Evolutionary conservation across 2,329 filamentous ascomycete species (phyloP).

Genomic region (Boeremia exigua): DNA sequence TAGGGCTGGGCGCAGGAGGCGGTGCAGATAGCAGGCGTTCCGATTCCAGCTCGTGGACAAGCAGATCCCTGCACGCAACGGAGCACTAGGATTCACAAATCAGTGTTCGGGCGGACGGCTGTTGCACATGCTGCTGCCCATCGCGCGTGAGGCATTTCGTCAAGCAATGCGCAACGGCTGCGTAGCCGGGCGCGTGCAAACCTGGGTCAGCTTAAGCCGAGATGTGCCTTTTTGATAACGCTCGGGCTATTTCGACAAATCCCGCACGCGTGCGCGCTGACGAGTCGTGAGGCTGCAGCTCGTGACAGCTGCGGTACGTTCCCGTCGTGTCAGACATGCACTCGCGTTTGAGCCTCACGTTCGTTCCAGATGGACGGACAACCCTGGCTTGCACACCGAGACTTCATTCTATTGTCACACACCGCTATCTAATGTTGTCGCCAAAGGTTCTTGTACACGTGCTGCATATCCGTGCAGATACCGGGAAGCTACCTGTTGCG

Average conservation of each 20-base stretch:
- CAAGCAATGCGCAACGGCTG: slow-evolving; percentile 3
- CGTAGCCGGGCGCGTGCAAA: background rate
- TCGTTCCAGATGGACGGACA: background rate
- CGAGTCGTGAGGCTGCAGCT: slow-evolving; percentile 18
- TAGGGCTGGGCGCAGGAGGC: slow-evolving; percentile 25
- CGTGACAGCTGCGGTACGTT: slow-evolving; percentile 16
- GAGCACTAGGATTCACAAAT: slow-evolving; percentile 20
- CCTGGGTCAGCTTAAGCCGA: slow-evolving; percentile 20
- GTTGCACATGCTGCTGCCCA: slow-evolving; percentile 12
- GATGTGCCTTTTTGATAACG: slow-evolving; percentile 1
- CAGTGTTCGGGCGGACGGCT: slow-evolving; percentile 35
- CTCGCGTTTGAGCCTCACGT: slow-evolving; percentile 14
- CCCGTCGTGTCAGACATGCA: slow-evolving; percentile 7
- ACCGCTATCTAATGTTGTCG: background rate
- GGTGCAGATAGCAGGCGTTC: slow-evolving; percentile 32
- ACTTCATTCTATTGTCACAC: slow-evolving; percentile 1
- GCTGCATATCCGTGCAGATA: background rate
- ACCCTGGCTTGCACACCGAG: background rate
- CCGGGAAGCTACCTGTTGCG: slow-evolving; percentile 4
- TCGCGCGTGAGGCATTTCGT: slow-evolving; percentile 30
- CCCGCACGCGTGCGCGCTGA: slow-evolving; percentile 6
- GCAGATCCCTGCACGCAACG: slow-evolving; percentile 21
- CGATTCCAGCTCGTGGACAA: slow-evolving; percentile 37
- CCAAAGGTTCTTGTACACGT: background rate
- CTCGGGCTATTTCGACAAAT: slow-evolving; percentile 15